A percentile compares a stretch with the other conserved stretches of the same genome.
phyloP scores from a whole-genome alignment of 1,284 basidiomycete species.

The Cryptococcus neoformans region DNA sequence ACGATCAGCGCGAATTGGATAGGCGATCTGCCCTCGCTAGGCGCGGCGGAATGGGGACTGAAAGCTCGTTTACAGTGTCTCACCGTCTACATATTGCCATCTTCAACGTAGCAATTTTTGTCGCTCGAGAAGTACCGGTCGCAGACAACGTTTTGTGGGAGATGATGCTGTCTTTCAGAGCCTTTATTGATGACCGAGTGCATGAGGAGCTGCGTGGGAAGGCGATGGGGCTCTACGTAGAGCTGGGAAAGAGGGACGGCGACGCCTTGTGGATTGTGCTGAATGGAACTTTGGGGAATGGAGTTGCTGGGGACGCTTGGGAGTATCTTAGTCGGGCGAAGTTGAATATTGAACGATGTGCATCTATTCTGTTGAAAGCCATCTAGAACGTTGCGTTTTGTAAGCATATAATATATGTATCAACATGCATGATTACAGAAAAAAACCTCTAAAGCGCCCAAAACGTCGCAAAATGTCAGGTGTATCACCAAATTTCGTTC shows the following conservation, averaged over 20 bases:
- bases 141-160: constrained; percentile 74
- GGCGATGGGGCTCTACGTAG: constrained; percentile 64
- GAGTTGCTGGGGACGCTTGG: constrained; percentile 24
- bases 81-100: constrained; percentile 72
- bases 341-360: constrained; percentile 19
- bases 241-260: constrained; percentile 60
- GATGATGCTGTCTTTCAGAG: constrained; percentile 65
- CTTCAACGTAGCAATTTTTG: constrained; percentile 65
- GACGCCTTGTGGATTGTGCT: constrained; percentile 81
- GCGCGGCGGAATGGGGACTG: constrained; percentile 44
- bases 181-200: constrained; percentile 64
- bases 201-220: constrained; percentile 69
- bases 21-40: constrained; percentile 59
- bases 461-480: neutral
- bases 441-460: neutral
- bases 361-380: no score
- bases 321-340: constrained; percentile 26
- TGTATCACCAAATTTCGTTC: neutral
- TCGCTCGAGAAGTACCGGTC: constrained; percentile 61
- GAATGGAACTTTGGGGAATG: constrained; percentile 55
- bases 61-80: constrained; percentile 54
- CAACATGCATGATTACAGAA: neutral
- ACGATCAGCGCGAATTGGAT: constrained; percentile 61
- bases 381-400: no score
- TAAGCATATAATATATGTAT: no score